A percentile compares a stretch with the other conserved stretches of the same genome.
Evolutionary conservation across 768 basidiomycete species (phyloP).

Genomic region (Antrodiella citrinella): DNA sequence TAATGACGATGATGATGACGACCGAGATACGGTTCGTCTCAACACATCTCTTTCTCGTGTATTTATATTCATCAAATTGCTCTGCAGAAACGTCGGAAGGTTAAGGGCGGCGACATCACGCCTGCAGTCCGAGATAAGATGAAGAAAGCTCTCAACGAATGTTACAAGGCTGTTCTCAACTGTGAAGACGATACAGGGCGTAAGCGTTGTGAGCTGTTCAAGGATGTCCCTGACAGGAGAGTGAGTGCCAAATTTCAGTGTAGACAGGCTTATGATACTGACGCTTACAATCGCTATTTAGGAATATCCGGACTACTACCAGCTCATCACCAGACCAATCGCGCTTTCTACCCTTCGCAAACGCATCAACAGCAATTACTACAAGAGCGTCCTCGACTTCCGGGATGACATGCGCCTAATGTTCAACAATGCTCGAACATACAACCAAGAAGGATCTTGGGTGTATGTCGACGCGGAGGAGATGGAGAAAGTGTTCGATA

Average conservation of each 20-base stretch:
- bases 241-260: conserved; percentile 28
- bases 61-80: no score
- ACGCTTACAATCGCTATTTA: conserved; percentile 21
- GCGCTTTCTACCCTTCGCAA: conserved; percentile 83
- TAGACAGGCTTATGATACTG: conserved; percentile 6
- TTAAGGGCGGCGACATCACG: conserved; percentile 50
- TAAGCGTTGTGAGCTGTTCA: conserved; percentile 81
- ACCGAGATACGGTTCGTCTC: conserved; percentile 59
- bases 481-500: conserved; percentile 85
- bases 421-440: conserved; percentile 90
- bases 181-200: conserved; percentile 69
- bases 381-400: conserved; percentile 69
- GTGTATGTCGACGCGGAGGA: conserved; percentile 91
- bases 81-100: conserved; percentile 79
- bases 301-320: conserved; percentile 92
- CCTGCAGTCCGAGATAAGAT: conserved; percentile 60
- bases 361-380: conserved; percentile 52
- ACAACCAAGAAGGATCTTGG: conserved; percentile 93
- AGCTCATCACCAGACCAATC: conserved; percentile 82
- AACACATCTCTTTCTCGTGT: conserved; percentile 1
- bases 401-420: conserved; percentile 81
- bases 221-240: conserved; percentile 74
- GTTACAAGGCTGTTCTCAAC: conserved; percentile 62
- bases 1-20: conserved; percentile 67
- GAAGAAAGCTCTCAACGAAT: conserved; percentile 79